Evolutionary conservation across 495 filamentous ascomycete genomes (phyloP).

Genomic region (Hypoxylon fuscum): DNA sequence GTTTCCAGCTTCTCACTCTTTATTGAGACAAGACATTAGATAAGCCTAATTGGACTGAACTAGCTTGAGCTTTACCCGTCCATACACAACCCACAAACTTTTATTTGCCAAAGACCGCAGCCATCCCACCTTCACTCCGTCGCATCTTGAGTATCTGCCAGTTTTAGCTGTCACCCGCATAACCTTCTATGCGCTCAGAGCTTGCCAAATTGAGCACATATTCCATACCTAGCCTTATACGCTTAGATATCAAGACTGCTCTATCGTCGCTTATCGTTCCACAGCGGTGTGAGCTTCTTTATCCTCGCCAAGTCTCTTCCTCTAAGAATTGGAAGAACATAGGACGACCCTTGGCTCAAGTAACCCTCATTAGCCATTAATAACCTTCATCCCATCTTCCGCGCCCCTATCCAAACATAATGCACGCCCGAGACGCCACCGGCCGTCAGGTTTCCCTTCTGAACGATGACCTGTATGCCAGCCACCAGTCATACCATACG

Average conservation of each 20-base stretch:
- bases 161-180: slow-evolving; percentile 27
- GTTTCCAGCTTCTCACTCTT: slow-evolving; percentile 3
- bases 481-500: slow-evolving; percentile 41
- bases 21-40: slow-evolving; percentile 9
- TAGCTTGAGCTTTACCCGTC: slow-evolving; percentile 22
- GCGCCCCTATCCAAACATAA: slow-evolving; percentile 37
- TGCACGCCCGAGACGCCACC: slow-evolving; percentile 60
- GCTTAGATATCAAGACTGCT: slow-evolving; percentile 1
- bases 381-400: slow-evolving; percentile 11
- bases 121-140: slow-evolving; percentile 18
- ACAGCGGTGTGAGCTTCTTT: slow-evolving; percentile 27
- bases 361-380: slow-evolving; percentile 22
- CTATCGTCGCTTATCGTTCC: slow-evolving; percentile 9
- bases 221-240: background rate
- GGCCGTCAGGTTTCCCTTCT: slow-evolving; percentile 63
- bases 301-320: background rate
- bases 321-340: slow-evolving; percentile 14
- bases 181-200: slow-evolving; percentile 21
- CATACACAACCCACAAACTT: slow-evolving; percentile 1
- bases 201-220: slow-evolving; percentile 27
- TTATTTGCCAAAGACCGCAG: slow-evolving; percentile 13
- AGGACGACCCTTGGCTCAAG: slow-evolving; percentile 22
- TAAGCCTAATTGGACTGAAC: slow-evolving; percentile 2
- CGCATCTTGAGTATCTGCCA: slow-evolving; percentile 17
- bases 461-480: slow-evolving; percentile 56